Conservation (phyloP, 2,329 filamentous ascomycete genomes). For the Huntiella omanensis region DNA sequence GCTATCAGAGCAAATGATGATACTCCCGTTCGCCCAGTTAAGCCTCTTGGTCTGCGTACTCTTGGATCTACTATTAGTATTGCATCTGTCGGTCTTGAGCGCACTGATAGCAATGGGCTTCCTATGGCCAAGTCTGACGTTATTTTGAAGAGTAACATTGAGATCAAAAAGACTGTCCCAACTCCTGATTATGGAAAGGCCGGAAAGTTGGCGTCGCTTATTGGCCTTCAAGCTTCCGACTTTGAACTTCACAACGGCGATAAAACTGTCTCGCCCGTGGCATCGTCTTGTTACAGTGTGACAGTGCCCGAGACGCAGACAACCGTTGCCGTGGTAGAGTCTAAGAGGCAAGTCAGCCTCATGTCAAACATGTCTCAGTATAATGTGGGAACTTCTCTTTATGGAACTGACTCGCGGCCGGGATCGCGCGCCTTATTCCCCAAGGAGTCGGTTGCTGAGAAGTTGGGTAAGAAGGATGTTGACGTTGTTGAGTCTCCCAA, state of each 20-base stretch:
- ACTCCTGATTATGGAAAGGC: conserved; percentile 1
- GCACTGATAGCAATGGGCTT: neutral
- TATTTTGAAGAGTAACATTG: neutral
- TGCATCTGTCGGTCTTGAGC: neutral
- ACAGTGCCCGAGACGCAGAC: conserved; percentile 11
- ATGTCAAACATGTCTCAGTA: conserved; percentile 12
- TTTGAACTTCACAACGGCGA: conserved; percentile 3
- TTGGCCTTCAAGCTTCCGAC: neutral
- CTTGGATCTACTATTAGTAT: conserved; percentile 6
- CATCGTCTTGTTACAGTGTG: conserved; percentile 10
- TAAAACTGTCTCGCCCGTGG: conserved; percentile 7
- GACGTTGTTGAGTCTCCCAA: neutral
- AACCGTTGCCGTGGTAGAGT: conserved; percentile 5
- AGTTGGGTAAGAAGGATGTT: neutral
- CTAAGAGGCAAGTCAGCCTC: conserved; percentile 10
- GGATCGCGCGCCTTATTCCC: conserved; percentile 5
- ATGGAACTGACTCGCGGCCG: conserved; percentile 6
- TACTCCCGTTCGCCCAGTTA: neutral
- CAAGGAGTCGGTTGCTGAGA: neutral
- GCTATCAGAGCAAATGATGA: conserved; percentile 6
- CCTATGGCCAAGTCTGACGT: conserved; percentile 1
- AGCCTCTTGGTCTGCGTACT: conserved; percentile 7
- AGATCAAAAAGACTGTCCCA: neutral
- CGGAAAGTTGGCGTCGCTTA: neutral
- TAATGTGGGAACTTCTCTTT: conserved; percentile 8